Base-by-base conservation (phyloP, 2,329 filamentous ascomycete genomes). In the Claviceps sp. region DNA sequence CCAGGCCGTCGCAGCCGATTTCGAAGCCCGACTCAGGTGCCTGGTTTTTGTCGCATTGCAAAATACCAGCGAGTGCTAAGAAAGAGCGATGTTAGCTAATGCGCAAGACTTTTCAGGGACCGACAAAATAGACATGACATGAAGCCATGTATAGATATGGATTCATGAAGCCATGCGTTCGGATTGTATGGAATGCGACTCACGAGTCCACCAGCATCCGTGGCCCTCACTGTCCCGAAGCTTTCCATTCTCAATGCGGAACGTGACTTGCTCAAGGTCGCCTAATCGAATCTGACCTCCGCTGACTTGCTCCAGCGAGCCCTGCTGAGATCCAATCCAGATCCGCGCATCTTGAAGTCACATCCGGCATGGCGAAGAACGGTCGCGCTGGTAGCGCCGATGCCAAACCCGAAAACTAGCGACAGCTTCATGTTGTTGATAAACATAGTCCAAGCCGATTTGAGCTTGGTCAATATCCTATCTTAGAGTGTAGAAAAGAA, bases 191-290 rank as follows among this genome's bases (percentile, higher is more conserved):
- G 4, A 5, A 9, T 16, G 34, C 11, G 3, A 47, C 70, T 63
- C 64, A 79, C 75, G 70, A 55, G 81, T 84, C 60, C 83, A 67
- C 64, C 82, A 80, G 60, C 82, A 85, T 20, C 81, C 80, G 52
- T 77, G 71, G 45, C 75, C 75, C 47, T 70, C 69, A 47, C 67
- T 62, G 60, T 85, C 82, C 17, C 69, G 76, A 54, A 86, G 72
- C 22, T 76, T 74, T 49, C 71, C 71, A 16, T 69, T 68, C 55
- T 73, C 69, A 58, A 84, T 72, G 52, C 72, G 80, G 61, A 77
- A 85, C 8, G 72, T 68, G 14, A 71, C 72, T 46, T 71, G 60
- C 4, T 66, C 55, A 13, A 77, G 62, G 22, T 75, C 74, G 39
- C 77, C 75, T 45, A 82, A 57, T 46, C 59, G 55, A 42, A 60